Conservation (phyloP, 2,329 filamentous ascomycete species). For the Monilinia fructicola region DNA sequence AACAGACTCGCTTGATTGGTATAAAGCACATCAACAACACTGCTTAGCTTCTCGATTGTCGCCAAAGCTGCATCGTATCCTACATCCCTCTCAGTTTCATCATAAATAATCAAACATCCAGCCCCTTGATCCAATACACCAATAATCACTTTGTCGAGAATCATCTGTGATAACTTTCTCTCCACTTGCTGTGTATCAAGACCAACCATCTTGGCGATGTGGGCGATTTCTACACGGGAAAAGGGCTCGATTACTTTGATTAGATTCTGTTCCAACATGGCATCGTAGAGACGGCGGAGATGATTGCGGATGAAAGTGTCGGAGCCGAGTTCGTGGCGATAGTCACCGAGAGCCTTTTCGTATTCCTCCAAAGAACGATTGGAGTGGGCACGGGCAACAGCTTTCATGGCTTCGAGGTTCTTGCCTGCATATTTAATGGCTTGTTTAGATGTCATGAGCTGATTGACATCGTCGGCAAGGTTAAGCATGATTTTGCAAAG, state of each 20-base stretch:
- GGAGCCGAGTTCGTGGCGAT: constrained; percentile 89
- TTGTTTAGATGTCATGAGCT: constrained; percentile 92
- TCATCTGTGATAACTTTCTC: constrained; percentile 98
- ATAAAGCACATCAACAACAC: constrained; percentile 95
- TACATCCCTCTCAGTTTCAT: constrained; percentile 90
- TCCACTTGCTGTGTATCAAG: constrained; percentile 96
- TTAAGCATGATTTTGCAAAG: constrained; percentile 99
- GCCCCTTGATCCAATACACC: constrained; percentile 95
- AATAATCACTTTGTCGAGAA: constrained; percentile 97
- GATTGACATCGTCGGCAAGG: constrained; percentile 91
- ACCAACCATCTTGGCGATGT: constrained; percentile 96
- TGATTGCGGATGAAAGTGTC: constrained; percentile 97
- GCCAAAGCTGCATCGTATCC: constrained; percentile 91
- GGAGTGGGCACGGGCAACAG: constrained; percentile 90
- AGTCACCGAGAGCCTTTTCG: constrained; percentile 85
- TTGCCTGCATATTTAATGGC: constrained; percentile 94
- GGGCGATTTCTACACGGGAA: constrained; percentile 91
- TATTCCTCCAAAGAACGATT: constrained; percentile 97
- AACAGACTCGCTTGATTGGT: constrained; percentile 95
- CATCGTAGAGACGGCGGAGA: constrained; percentile 91
- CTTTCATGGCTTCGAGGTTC: constrained; percentile 98
- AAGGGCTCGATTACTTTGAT: constrained; percentile 99
- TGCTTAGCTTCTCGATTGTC: constrained; percentile 96
- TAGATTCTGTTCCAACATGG: constrained; percentile 98
- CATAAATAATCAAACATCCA: constrained; percentile 95